Percentiles rank a stretch among this genome's conserved stretches.
Evolutionary conservation across 352 stramenopile species (phyloP).

Genomic region (Phytophthora sp.): DNA sequence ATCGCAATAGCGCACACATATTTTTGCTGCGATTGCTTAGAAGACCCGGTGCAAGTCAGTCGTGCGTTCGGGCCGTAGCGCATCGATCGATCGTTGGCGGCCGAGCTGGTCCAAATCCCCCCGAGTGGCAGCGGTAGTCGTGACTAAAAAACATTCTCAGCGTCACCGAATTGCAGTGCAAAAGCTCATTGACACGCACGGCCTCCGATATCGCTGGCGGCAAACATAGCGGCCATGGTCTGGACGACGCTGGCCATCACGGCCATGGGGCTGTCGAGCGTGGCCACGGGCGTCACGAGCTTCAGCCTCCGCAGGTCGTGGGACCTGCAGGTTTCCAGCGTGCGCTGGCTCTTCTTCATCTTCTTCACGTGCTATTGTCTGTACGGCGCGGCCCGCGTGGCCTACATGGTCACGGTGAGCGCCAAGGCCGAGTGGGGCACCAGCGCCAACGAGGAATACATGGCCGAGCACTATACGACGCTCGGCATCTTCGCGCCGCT

Average conservation of each 20-base stretch:
- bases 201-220: neutral
- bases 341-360: slow-evolving; percentile 60
- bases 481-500: slow-evolving; percentile 41
- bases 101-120: neutral
- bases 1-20: neutral
- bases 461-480: slow-evolving; percentile 37
- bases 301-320: slow-evolving; percentile 42
- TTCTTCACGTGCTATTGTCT: slow-evolving; percentile 54
- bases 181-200: neutral
- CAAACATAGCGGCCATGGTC: slow-evolving; percentile 27
- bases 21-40: neutral
- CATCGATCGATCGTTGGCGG: neutral
- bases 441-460: slow-evolving; percentile 6
- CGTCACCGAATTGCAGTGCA: too few relatives aligned
- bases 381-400: slow-evolving; percentile 38
- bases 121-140: too few relatives aligned
- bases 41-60: neutral
- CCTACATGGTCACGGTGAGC: slow-evolving; percentile 26
- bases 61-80: neutral
- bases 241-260: slow-evolving; percentile 41
- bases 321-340: slow-evolving; percentile 50
- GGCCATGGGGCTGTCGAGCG: slow-evolving; percentile 36
- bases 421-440: slow-evolving; percentile 12
- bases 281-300: slow-evolving; percentile 46
- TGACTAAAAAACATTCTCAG: too few relatives aligned